Evolutionary conservation across 78 protist genomes (phyloP), one percentile per base, ranked within the genome.

Genomic region (Anaeramoeba flamelloides): DNA sequence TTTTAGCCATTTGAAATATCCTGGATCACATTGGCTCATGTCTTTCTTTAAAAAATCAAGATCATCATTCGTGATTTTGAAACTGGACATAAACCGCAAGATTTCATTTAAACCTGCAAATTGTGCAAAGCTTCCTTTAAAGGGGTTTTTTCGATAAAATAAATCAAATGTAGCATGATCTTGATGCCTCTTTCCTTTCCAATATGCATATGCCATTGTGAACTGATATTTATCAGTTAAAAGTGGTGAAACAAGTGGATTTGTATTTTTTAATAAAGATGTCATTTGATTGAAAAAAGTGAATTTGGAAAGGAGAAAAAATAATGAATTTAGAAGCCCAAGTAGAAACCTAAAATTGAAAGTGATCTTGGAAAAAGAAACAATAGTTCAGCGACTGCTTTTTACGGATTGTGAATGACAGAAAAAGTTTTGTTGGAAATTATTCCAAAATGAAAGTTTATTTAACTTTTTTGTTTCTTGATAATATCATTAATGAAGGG

Each of bases 131-230:
- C 89, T 93, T 0, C 96, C 96, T 38, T 89, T 75, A 78, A 93
- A 93, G 3, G 97, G 97, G 34, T 77, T 75, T 77, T 91, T 93
- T 41, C 97, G 84, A 82, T 90, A 93, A 84, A 88, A 93, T 3
- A 91, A 85, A 75, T 93, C 97, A 79, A 93, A 93, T 12, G 84
- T 87, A 0, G 97, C 81, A 31, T 41, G 77, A 2, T 83, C 65
- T 12, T 89, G 86, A 33, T 88, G 93, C 41, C 87, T 77, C 3
- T 34, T 3, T 22, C 17, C 41, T 40, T 39, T 38, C 40, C 0
- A 82, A 74, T 82, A 82, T 1, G 76, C 33, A 26, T 32, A 34
- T 17, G 69, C 17, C 87, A 85, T 85, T 26, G 83, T 85, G 0
- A 85, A 2, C 38, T 85, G 87, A 30, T 85, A 85, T 2, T 76